Conservation (phyloP, 1,139 yeast species). For the Candida pseudoviswanathii region DNA sequence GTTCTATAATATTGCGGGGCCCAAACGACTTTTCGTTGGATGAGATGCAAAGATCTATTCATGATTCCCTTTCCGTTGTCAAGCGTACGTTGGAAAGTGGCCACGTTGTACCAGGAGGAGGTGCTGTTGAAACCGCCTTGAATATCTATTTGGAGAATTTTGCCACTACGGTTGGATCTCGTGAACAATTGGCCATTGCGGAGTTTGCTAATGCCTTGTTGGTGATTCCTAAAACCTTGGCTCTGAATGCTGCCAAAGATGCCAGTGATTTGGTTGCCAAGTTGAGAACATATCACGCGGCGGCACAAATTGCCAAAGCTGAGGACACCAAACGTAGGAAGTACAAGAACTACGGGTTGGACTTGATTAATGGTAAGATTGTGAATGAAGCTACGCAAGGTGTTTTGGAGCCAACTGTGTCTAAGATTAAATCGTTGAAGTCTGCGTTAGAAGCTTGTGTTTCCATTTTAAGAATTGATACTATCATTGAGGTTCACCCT, state of each 20-base stretch:
- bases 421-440: constrained; percentile 89
- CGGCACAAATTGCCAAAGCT: constrained; percentile 83
- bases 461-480: constrained; percentile 95
- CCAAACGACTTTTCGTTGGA: constrained; percentile 95
- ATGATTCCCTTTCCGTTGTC: constrained; percentile 92
- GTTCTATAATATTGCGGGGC: constrained; percentile 92
- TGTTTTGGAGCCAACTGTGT: constrained; percentile 92
- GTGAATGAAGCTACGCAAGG: constrained; percentile 85
- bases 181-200: constrained; percentile 97
- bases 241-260: constrained; percentile 97
- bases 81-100: constrained; percentile 97
- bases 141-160: constrained; percentile 94
- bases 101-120: constrained; percentile 96
- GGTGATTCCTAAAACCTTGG: constrained; percentile 93
- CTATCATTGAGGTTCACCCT: constrained; percentile 97
- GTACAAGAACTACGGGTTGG: constrained; percentile 91
- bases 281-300: constrained; percentile 94
- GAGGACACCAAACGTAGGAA: constrained; percentile 81
- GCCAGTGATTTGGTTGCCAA: constrained; percentile 93
- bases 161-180: constrained; percentile 96
- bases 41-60: constrained; percentile 97
- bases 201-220: constrained; percentile 92
- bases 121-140: constrained; percentile 96
- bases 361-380: constrained; percentile 86
- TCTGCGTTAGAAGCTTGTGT: constrained; percentile 98